Evolutionary conservation across 2,329 filamentous ascomycete genomes (phyloP).

Genomic region (Fusarium nygamai): DNA sequence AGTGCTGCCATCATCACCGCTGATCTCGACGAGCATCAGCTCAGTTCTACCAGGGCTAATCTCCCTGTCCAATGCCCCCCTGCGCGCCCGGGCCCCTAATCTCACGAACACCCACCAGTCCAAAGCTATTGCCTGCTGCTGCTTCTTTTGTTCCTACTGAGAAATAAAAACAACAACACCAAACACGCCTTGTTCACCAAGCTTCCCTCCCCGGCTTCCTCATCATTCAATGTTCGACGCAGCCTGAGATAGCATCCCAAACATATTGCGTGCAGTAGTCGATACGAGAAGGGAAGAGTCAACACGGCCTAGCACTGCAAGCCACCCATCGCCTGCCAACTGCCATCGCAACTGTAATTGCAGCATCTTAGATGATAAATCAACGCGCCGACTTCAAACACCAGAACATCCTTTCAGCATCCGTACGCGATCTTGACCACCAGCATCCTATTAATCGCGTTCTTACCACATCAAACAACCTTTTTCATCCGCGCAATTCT

Average conservation of each 20-base stretch:
- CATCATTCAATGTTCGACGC: background rate
- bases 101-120: conserved; percentile 34
- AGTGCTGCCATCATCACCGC: conserved; percentile 1
- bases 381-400: conserved; percentile 27
- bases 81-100: conserved; percentile 43
- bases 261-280: conserved; percentile 16
- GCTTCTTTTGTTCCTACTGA: conserved; percentile 19
- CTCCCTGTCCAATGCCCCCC: conserved; percentile 39
- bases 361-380: conserved; percentile 32
- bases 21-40: conserved; percentile 27
- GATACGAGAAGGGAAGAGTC: conserved; percentile 5
- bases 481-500: conserved; percentile 20
- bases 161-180: conserved; percentile 34
- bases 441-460: conserved; percentile 34
- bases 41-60: conserved; percentile 36
- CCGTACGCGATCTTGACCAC: conserved; percentile 16
- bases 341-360: conserved; percentile 13
- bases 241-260: background rate
- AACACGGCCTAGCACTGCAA: background rate
- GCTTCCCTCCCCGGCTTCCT: conserved; percentile 1
- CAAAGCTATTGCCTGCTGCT: conserved; percentile 24
- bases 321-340: conserved; percentile 8
- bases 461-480: conserved; percentile 27
- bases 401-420: conserved; percentile 25
- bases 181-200: conserved; percentile 19